A percentile compares a stretch with the other conserved stretches of the same genome.
Conservation (phyloP, 148 eudicot genomes). For the Rhododendron mucronatum region DNA sequence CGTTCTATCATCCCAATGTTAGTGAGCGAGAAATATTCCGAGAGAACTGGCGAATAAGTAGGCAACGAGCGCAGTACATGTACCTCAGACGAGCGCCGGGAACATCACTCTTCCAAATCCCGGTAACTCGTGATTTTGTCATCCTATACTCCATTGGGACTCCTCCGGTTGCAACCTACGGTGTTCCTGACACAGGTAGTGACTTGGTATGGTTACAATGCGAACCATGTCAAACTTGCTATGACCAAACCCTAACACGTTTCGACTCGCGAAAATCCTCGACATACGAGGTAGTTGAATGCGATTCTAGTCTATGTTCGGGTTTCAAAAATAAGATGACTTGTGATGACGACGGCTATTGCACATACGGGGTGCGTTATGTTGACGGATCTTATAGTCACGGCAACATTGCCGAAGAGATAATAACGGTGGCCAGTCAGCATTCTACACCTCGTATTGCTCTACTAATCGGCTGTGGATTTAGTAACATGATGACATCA, state of each 20-base stretch:
- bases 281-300: not conserved
- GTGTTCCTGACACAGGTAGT: not conserved
- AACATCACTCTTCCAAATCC: not conserved
- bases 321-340: not conserved
- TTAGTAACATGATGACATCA: too few relatives aligned
- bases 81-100: not conserved
- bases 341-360: not conserved
- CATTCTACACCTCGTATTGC: not conserved
- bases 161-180: not conserved
- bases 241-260: not conserved
- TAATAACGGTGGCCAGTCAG: not conserved
- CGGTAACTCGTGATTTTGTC: not conserved
- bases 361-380: not conserved
- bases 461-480: not conserved
- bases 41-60: not conserved
- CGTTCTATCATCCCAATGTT: not conserved
- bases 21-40: not conserved
- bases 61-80: not conserved
- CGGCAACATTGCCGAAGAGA: not conserved
- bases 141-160: not conserved
- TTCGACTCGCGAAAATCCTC: not conserved
- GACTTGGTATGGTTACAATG: not conserved
- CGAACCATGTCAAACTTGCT: not conserved
- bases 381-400: not conserved
- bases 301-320: not conserved